Evolutionary conservation across 2,329 filamentous ascomycete genomes (phyloP).

Genomic region (Cryphonectria parasitica): DNA sequence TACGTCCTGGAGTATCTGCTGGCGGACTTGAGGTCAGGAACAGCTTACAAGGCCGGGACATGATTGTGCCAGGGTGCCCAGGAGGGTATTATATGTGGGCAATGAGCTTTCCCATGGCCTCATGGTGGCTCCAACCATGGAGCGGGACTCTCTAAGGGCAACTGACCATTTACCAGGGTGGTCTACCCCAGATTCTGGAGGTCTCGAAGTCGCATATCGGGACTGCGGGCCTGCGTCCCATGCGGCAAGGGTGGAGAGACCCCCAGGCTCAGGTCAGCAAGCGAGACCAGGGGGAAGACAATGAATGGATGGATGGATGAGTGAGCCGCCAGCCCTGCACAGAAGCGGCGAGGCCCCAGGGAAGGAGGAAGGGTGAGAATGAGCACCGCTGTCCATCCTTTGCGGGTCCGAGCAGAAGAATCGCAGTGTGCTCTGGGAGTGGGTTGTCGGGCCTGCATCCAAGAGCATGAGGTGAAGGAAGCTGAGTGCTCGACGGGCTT

Average conservation of each 20-base stretch:
- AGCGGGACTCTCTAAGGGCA: slow-evolving; percentile 9
- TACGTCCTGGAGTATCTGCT: slow-evolving; percentile 7
- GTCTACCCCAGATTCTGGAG: slow-evolving; percentile 27
- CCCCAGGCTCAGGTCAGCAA: not conserved
- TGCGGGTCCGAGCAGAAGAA: not conserved
- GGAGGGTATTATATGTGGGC: slow-evolving; percentile 27
- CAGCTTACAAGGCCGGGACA: slow-evolving; percentile 11
- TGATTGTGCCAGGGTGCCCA: not conserved
- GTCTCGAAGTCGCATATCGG: slow-evolving; percentile 14
- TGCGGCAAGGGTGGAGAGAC: slow-evolving; percentile 22
- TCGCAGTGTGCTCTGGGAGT: not conserved
- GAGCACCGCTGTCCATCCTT: not conserved
- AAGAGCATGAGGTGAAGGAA: not conserved
- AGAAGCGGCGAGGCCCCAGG: not conserved
- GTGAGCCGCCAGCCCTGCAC: not conserved
- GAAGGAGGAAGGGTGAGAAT: not conserved
- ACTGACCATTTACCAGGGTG: slow-evolving; percentile 17
- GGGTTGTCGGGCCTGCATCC: slow-evolving; percentile 7
- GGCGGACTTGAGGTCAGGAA: not conserved
- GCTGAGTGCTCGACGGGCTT: not conserved
- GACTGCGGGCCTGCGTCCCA: slow-evolving; percentile 27
- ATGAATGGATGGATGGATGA: not conserved
- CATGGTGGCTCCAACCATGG: not conserved
- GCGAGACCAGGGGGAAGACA: slow-evolving; percentile 1
- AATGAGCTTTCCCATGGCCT: not conserved